Percentiles rank a stretch among this genome's conserved stretches.
Evolutionary conservation across 1,284 basidiomycete species (phyloP).

Genomic region (Omphalotus olearius): DNA sequence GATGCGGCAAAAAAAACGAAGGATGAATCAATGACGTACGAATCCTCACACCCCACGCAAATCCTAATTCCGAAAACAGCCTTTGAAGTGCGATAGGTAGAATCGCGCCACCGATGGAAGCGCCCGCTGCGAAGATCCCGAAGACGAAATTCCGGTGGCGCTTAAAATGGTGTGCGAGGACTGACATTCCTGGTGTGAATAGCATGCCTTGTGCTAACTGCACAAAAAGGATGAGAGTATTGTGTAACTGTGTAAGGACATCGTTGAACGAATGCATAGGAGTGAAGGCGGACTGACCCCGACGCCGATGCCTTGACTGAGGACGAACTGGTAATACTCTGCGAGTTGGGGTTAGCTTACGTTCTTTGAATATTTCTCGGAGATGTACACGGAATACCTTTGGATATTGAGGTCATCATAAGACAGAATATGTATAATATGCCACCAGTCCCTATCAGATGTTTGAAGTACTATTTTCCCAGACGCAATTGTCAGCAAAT

Average conservation of each 20-base stretch:
- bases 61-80: conserved; percentile 17
- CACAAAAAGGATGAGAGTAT: neutral
- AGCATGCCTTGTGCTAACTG: conserved; percentile 18
- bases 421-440: conserved; percentile 17
- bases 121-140: conserved; percentile 18
- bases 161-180: conserved; percentile 19
- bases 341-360: neutral
- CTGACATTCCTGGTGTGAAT: conserved; percentile 17
- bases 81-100: conserved; percentile 18
- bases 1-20: neutral
- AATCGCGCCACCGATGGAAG: conserved; percentile 17
- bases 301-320: conserved; percentile 19
- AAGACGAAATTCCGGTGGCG: conserved; percentile 16
- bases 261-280: neutral
- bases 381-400: conserved; percentile 3
- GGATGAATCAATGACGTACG: conserved; percentile 12
- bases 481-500: neutral
- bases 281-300: conserved; percentile 11
- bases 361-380: no score
- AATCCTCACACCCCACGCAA: conserved; percentile 19
- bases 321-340: conserved; percentile 20
- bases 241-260: no score
- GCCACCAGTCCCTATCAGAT: conserved; percentile 16
- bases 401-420: conserved; percentile 20
- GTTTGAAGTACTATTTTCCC: conserved; percentile 16